Evolutionary conservation across 1,139 yeast genomes (phyloP).

Genomic region (Taphrina wiesneri): DNA sequence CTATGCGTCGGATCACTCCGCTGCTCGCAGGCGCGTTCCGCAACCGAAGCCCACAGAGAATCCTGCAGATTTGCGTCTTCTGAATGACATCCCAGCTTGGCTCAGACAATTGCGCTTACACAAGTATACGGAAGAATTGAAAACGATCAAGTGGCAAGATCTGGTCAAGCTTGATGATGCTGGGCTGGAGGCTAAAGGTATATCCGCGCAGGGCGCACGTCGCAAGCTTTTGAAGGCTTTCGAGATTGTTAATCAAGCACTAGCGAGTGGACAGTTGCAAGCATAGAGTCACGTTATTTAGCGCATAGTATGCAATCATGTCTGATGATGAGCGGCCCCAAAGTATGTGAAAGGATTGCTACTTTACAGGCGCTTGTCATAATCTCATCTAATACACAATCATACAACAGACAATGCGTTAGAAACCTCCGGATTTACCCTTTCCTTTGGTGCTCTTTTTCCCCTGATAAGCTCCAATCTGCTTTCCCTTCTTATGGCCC

Average conservation of each 20-base stretch:
- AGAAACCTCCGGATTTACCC: constrained; percentile 17
- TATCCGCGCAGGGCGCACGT: constrained; percentile 91
- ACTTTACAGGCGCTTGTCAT: background rate
- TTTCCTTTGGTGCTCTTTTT: constrained; percentile 26
- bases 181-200: constrained; percentile 75
- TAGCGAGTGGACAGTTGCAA: constrained; percentile 41
- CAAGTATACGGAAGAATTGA: constrained; percentile 84
- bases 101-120: constrained; percentile 82
- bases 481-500: constrained; percentile 30
- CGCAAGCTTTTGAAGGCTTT: constrained; percentile 89
- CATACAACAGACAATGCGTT: background rate
- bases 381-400: background rate
- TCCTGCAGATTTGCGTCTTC: constrained; percentile 49
- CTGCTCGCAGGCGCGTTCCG: constrained; percentile 13
- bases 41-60: constrained; percentile 33
- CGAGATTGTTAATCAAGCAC: constrained; percentile 65
- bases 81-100: constrained; percentile 89
- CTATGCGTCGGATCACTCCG: constrained; percentile 4
- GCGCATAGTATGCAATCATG: background rate
- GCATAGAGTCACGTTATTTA: background rate
- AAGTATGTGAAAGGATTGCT: background rate
- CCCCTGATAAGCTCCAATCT: constrained; percentile 22
- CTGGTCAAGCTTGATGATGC: constrained; percentile 70
- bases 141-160: constrained; percentile 74
- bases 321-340: background rate